A percentile compares a stretch with the other conserved stretches of the same genome.
phyloP scores from a whole-genome alignment of 1,284 basidiomycete species.

The Tilletia setariae region DNA sequence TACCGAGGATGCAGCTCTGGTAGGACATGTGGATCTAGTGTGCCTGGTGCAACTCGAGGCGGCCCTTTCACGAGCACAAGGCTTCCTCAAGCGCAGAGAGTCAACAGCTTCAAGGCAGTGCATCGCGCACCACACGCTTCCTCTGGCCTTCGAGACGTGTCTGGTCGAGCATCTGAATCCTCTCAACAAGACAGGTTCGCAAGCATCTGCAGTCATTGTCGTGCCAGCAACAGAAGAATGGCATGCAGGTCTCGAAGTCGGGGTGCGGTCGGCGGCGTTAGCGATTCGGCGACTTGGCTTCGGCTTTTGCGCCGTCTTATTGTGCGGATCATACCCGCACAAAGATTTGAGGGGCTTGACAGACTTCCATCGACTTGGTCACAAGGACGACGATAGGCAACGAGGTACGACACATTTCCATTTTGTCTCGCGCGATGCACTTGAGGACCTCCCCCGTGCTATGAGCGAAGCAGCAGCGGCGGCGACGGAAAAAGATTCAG shows the following conservation, averaged over 20 bases:
- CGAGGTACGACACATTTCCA: not conserved
- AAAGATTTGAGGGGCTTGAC: not conserved
- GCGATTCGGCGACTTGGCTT: constrained; percentile 20
- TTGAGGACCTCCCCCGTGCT: not conserved
- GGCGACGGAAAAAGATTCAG: no score
- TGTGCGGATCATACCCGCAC: not conserved
- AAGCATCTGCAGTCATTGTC: constrained; percentile 19
- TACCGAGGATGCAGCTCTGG: constrained; percentile 18
- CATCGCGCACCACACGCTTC: constrained; percentile 22
- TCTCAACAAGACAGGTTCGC: constrained; percentile 21
- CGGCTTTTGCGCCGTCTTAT: constrained; percentile 17
- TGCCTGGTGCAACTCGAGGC: constrained; percentile 11
- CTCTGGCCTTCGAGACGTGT: constrained; percentile 17
- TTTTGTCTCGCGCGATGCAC: not conserved
- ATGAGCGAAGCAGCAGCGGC: not conserved
- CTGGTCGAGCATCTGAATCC: constrained; percentile 15
- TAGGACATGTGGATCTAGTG: constrained; percentile 20
- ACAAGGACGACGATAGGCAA: not conserved
- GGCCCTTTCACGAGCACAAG: not conserved
- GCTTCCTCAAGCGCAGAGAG: constrained; percentile 6
- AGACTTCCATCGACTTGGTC: not conserved
- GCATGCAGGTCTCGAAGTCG: constrained; percentile 15
- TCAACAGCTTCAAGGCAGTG: constrained; percentile 6
- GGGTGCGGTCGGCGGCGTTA: constrained; percentile 14
- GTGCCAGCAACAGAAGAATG: not conserved